Evolutionary conservation across 2,329 filamentous ascomycete genomes (phyloP).

Genomic region (Alternaria incomplexa): DNA sequence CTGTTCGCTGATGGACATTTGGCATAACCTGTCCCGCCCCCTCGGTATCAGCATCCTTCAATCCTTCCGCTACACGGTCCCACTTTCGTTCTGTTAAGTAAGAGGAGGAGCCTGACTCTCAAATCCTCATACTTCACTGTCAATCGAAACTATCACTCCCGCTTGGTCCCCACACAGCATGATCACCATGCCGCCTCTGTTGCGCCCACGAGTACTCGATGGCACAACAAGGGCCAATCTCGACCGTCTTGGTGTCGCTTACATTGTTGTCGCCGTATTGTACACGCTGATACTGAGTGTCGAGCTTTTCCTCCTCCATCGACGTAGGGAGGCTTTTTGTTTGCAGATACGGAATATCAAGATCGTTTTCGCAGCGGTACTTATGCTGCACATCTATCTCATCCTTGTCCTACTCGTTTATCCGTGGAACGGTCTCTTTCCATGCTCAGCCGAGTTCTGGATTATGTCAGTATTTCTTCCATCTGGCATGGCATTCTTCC

Average conservation of each 20-base stretch:
- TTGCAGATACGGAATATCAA: constrained; percentile 43
- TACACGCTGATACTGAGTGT: constrained; percentile 42
- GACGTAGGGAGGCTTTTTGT: constrained; percentile 37
- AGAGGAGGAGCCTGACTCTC: constrained; percentile 32
- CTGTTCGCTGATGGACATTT: constrained; percentile 39
- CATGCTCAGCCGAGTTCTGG: constrained; percentile 48
- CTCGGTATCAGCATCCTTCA: constrained; percentile 27
- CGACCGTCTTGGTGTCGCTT: constrained; percentile 41
- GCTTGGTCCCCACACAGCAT: constrained; percentile 27
- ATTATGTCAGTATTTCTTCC: constrained; percentile 49
- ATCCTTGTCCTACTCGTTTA: constrained; percentile 47
- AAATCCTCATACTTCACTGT: constrained; percentile 12
- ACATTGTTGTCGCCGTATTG: constrained; percentile 39
- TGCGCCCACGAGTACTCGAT: constrained; percentile 35
- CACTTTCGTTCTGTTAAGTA: constrained; percentile 35
- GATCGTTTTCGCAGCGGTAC: constrained; percentile 42
- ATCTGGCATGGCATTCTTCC: constrained; percentile 48
- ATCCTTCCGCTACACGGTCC: constrained; percentile 28
- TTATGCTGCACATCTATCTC: constrained; percentile 47
- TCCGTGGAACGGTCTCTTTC: constrained; percentile 43
- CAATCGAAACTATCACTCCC: constrained; percentile 13
- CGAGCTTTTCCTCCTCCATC: constrained; percentile 41
- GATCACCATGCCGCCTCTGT: constrained; percentile 41
- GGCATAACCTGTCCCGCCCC: constrained; percentile 29
- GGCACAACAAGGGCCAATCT: constrained; percentile 36